A percentile compares a stretch with the other conserved stretches of the same genome.
These are phyloP conservation scores for Zalaria sp. DNA, from an alignment of 2,329 filamentous ascomycete species.

Conservation along the genomic window DNA sequence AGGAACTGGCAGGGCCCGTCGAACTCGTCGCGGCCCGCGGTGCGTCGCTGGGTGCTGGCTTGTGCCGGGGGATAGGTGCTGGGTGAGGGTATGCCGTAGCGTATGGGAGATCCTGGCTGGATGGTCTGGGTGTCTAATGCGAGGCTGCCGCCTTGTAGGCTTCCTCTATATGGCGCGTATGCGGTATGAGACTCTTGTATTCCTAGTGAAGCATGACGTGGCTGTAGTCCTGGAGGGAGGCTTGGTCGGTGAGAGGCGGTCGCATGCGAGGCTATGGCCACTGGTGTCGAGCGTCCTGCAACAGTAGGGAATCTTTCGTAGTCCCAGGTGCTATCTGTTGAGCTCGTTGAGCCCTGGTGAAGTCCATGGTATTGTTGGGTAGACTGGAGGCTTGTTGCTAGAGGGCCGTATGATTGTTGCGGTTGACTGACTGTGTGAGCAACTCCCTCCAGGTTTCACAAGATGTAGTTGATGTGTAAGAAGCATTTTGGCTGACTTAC, in stretches of 20 bases:
- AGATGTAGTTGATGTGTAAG: background rate
- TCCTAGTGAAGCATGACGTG: no score
- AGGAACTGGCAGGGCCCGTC: constrained; percentile 77
- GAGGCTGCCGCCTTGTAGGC: background rate
- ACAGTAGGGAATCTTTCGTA: background rate
- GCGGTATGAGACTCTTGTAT: background rate
- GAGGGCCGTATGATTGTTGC: background rate
- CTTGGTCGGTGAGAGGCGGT: background rate
- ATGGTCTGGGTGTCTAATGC: background rate
- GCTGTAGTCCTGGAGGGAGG: no score
- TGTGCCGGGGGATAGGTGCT: background rate
- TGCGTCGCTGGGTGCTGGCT: constrained; percentile 42
- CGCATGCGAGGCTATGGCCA: background rate
- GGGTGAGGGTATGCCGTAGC: background rate
- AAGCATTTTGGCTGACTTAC: background rate
- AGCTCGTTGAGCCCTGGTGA: background rate
- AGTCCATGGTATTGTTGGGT: background rate
- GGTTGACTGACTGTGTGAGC: background rate
- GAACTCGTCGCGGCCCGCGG: constrained; percentile 77
- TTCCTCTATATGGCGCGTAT: background rate
- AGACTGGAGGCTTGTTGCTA: background rate
- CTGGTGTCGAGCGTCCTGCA: background rate
- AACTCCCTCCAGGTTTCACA: background rate
- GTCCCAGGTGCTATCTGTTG: background rate
- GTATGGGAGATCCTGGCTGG: background rate